phyloP scores from a whole-genome alignment of 306 rosid species.

The Prunus mume region DNA sequence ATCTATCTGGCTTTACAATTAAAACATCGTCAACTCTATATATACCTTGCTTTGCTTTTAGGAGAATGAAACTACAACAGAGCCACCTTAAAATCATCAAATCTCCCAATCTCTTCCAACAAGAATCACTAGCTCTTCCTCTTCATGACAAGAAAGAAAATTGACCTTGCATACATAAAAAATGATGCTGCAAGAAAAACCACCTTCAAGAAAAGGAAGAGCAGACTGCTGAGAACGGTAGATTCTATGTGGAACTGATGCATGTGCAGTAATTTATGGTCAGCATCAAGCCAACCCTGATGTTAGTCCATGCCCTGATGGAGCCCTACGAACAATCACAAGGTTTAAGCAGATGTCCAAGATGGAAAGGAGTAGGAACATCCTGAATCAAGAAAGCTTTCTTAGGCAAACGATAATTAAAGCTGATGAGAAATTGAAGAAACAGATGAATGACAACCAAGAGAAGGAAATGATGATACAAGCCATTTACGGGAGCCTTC shows the following conservation, averaged over 20 bases:
- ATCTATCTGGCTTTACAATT: background rate
- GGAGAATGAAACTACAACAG: background rate
- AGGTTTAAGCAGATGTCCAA: constrained; percentile 2
- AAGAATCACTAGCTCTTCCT: background rate
- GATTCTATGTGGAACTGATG: constrained; percentile 22
- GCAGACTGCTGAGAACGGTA: constrained; percentile 21
- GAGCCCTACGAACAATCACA: background rate
- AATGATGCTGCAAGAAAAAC: constrained; percentile 23
- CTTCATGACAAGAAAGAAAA: constrained; percentile 23
- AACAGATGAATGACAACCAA: constrained; percentile 1
- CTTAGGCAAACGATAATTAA: constrained; percentile 5
- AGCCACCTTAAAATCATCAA: background rate
- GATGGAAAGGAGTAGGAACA: constrained; percentile 8
- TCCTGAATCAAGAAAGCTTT: constrained; percentile 15
- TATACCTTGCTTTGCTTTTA: background rate
- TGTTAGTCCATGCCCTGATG: constrained; percentile 9
- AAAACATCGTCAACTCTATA: background rate
- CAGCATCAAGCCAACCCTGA: constrained; percentile 5
- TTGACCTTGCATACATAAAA: constrained; percentile 20
- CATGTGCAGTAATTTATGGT: constrained; percentile 14
- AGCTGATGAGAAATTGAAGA: constrained; percentile 11
- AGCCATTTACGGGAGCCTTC: constrained; percentile 7
- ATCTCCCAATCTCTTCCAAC: background rate
- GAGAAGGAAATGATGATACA: constrained; percentile 17
- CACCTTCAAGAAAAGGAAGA: constrained; percentile 31